These are phyloP conservation scores for Limnomonas spitsbergensis DNA, from an alignment of 139 green algal species.

Conservation along the genomic window DNA sequence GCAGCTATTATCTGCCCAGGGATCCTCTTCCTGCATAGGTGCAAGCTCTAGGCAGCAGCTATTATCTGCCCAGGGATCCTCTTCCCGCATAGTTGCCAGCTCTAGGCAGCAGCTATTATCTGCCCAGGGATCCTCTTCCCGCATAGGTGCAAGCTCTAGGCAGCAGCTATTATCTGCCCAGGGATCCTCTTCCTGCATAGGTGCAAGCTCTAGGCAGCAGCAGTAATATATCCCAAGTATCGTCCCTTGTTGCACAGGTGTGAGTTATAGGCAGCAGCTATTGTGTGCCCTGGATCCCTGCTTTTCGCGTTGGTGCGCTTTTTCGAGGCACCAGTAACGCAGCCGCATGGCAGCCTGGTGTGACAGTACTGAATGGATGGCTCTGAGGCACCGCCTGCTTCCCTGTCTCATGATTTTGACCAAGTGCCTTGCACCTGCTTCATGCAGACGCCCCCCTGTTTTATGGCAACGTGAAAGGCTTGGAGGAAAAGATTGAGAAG, in stretches of 20 bases:
- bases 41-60: too few species aligned
- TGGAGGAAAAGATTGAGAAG: conserved; percentile 20
- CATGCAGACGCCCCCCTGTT: conserved; percentile 35
- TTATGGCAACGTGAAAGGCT: conserved; percentile 65
- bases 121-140: conserved; percentile 32
- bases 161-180: neutral
- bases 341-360: neutral
- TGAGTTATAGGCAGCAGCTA: neutral
- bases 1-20: too few species aligned
- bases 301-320: neutral
- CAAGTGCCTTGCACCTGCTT: too few species aligned
- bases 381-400: too few species aligned
- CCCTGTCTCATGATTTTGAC: too few species aligned
- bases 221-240: neutral
- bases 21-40: too few species aligned
- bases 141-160: conserved; percentile 15
- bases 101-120: conserved; percentile 66
- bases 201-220: neutral
- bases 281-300: neutral
- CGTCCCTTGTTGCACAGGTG: neutral
- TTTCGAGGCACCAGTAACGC: neutral
- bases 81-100: too few species aligned
- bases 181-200: neutral
- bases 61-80: too few species aligned
- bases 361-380: neutral